Percentiles rank a stretch among this genome's conserved stretches.
Conservation (phyloP, 805 yeast species). For the Saccharomycopsis fodiens region DNA sequence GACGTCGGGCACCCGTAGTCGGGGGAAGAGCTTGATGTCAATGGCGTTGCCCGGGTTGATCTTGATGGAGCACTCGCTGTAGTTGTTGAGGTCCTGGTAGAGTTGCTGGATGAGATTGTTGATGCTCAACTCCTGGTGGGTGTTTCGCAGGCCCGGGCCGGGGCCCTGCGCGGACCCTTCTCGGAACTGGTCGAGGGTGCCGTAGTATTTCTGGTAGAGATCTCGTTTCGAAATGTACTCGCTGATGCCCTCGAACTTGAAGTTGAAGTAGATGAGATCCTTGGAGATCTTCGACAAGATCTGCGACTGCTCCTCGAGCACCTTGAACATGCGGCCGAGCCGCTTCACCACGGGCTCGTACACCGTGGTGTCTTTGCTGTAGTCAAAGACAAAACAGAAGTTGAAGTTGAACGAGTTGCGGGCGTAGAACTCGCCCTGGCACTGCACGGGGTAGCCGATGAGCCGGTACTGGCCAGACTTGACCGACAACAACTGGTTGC, state of each 20-base stretch:
- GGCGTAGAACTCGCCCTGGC: slow-evolving; percentile 66
- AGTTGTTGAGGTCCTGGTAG: slow-evolving; percentile 90
- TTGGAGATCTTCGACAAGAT: slow-evolving; percentile 43
- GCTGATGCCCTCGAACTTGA: slow-evolving; percentile 4
- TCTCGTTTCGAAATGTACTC: slow-evolving; percentile 13
- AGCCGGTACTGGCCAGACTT: slow-evolving; percentile 64
- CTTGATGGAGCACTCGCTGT: slow-evolving; percentile 93
- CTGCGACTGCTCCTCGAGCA: slow-evolving; percentile 82
- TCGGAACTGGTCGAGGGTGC: slow-evolving; percentile 13
- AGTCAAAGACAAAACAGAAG: slow-evolving; percentile 84
- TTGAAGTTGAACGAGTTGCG: slow-evolving; percentile 91
- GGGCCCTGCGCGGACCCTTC: not conserved
- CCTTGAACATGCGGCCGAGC: slow-evolving; percentile 81
- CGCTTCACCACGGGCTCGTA: slow-evolving; percentile 81
- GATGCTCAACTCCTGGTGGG: slow-evolving; percentile 38
- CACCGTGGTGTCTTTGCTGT: slow-evolving; percentile 72
- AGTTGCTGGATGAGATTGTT: slow-evolving; percentile 79
- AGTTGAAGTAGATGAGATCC: slow-evolving; percentile 13
- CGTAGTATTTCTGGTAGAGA: slow-evolving; percentile 8
- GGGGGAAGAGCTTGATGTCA: slow-evolving; percentile 89
- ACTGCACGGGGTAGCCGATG: slow-evolving; percentile 83
- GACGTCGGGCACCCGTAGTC: slow-evolving; percentile 75
- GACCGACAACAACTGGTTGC: slow-evolving; percentile 72
- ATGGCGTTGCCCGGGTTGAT: slow-evolving; percentile 83
- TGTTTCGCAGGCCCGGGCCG: not conserved